Evolutionary conservation across 2,329 filamentous ascomycete species (phyloP).

Genomic region (Aspergillus pseudoviridinutans): DNA sequence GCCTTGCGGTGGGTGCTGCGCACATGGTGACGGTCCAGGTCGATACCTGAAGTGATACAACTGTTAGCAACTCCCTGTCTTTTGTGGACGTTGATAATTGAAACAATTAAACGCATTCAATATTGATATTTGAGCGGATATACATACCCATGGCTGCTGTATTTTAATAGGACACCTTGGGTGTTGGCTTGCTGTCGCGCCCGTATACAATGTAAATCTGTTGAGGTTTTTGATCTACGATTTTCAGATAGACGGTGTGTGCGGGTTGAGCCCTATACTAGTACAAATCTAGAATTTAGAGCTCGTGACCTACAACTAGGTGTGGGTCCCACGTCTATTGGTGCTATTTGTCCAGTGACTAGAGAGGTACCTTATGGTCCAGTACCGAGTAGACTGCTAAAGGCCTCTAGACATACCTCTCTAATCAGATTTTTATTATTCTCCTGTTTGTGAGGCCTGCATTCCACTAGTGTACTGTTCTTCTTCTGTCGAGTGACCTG

Average conservation of each 20-base stretch:
- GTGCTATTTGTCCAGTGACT: no score
- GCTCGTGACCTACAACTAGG: conserved; percentile 11
- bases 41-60: conserved; percentile 44
- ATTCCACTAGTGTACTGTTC: neutral
- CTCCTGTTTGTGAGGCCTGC: neutral
- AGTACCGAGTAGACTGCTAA: no score
- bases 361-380: no score
- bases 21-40: conserved; percentile 61
- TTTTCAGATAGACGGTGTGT: conserved; percentile 40
- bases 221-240: conserved; percentile 37
- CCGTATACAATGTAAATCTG: conserved; percentile 32
- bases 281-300: conserved; percentile 15
- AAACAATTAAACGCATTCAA: neutral
- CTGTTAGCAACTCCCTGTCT: conserved; percentile 3
- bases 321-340: neutral
- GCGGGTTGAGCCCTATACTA: conserved; percentile 46
- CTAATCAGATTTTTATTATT: neutral
- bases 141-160: conserved; percentile 45
- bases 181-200: conserved; percentile 40
- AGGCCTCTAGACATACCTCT: no score
- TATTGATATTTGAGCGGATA: conserved; percentile 1
- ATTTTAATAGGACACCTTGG: conserved; percentile 36
- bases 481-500: neutral
- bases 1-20: conserved; percentile 77
- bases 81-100: neutral